Evolutionary conservation across 164 flowering plant species (phyloP).

Genomic region (Annona cherimola): DNA sequence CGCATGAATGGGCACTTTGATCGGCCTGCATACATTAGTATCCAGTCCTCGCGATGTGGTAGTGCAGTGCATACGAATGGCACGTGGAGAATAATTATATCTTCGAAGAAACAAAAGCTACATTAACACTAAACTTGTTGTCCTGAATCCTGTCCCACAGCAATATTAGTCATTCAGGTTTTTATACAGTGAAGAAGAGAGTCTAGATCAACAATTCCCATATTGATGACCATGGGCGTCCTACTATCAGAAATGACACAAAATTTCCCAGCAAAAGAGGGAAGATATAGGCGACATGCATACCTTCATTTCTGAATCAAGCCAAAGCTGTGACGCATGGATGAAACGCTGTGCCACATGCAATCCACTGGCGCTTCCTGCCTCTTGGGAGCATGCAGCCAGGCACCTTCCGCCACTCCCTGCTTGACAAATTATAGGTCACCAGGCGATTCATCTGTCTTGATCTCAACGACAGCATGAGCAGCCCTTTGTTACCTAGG

Average conservation of each 20-base stretch:
- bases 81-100: neutral
- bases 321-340: constrained; percentile 70
- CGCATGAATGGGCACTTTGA: too few species aligned
- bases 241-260: neutral
- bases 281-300: neutral
- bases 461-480: constrained; percentile 82
- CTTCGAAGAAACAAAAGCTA: neutral
- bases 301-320: constrained; percentile 20
- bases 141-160: neutral
- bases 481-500: constrained; percentile 88
- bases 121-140: neutral
- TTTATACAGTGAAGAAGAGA: constrained; percentile 4
- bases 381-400: constrained; percentile 61
- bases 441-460: constrained; percentile 78
- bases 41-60: too few species aligned
- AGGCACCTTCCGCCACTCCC: constrained; percentile 83
- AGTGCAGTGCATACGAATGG: too few species aligned
- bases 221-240: neutral
- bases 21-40: too few species aligned
- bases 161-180: neutral
- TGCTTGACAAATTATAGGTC: constrained; percentile 52
- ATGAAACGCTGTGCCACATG: constrained; percentile 82
- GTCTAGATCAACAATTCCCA: neutral
- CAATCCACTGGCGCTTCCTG: constrained; percentile 78
- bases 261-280: constrained; percentile 6